phyloP scores from a whole-genome alignment of 1,139 yeast species.

The Magnusiomyces suaveolens region DNA sequence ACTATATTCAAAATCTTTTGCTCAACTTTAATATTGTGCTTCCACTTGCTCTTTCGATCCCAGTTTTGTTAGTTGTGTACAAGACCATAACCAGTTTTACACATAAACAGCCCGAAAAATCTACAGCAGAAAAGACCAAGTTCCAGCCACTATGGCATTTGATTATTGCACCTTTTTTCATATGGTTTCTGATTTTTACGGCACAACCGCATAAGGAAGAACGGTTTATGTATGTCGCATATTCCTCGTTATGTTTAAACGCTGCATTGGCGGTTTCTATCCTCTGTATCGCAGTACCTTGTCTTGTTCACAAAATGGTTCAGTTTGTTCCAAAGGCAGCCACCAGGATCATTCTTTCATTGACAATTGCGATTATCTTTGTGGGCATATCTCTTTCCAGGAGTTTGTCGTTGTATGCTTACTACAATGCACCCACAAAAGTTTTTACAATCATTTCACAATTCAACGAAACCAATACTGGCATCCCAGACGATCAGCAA shows the following conservation, averaged over 20 bases:
- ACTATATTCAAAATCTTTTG: constrained; percentile 57
- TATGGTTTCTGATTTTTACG: constrained; percentile 61
- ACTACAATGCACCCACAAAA: constrained; percentile 32
- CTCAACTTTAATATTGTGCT: constrained; percentile 62
- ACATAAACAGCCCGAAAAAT: constrained; percentile 6
- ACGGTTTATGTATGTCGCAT: constrained; percentile 77
- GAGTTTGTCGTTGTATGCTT: constrained; percentile 27
- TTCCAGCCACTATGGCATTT: constrained; percentile 6
- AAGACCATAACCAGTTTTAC: too few relatives aligned
- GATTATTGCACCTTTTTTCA: constrained; percentile 36
- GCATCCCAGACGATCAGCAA: background rate
- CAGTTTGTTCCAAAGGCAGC: background rate
- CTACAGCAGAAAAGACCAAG: background rate
- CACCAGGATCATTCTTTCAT: background rate
- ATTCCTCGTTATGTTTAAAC: constrained; percentile 54
- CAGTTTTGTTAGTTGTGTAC: constrained; percentile 20
- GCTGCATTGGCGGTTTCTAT: background rate
- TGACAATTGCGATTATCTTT: background rate
- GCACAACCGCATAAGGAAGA: constrained; percentile 90
- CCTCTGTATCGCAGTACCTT: constrained; percentile 6
- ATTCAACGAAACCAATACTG: background rate
- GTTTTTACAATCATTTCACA: constrained; percentile 22
- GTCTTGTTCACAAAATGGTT: background rate
- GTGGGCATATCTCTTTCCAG: constrained; percentile 24
- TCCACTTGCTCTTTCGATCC: constrained; percentile 40